Conservation (phyloP, 2,329 filamentous ascomycete species). For the Pleurostoma richardsiae region DNA sequence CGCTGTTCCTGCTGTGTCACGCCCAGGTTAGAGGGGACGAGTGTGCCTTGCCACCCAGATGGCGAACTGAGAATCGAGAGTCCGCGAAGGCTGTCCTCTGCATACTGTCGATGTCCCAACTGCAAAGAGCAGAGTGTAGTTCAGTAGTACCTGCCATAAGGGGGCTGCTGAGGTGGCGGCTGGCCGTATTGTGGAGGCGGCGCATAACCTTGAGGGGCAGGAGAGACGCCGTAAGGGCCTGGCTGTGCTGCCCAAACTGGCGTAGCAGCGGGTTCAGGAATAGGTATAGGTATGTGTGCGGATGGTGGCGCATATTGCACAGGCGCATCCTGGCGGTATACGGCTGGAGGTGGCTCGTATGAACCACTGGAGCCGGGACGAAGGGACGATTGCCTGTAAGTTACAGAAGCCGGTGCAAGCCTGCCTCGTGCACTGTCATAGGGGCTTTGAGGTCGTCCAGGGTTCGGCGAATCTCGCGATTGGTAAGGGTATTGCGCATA, state of each 20-base stretch:
- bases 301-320: constrained; percentile 4
- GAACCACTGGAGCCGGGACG: constrained; percentile 40
- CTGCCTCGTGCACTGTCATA: constrained; percentile 32
- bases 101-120: too few species aligned
- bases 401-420: constrained; percentile 29
- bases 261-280: constrained; percentile 3
- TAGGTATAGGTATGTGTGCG: constrained; percentile 1
- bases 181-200: constrained; percentile 9
- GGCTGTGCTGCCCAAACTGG: constrained; percentile 6
- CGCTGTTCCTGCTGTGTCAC: too few species aligned
- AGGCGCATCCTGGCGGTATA: constrained; percentile 15
- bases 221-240: constrained; percentile 3
- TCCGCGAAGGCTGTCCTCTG: too few species aligned
- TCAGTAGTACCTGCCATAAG: constrained; percentile 9
- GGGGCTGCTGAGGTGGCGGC: constrained; percentile 7
- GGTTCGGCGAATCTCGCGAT: constrained; percentile 13
- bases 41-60: too few species aligned
- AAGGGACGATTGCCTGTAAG: constrained; percentile 48
- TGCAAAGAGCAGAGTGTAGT: background rate
- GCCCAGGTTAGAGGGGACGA: too few species aligned
- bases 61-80: too few species aligned
- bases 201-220: constrained; percentile 4
- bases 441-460: constrained; percentile 39
- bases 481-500: constrained; percentile 13
- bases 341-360: constrained; percentile 32